Conservation (phyloP, 78 protist genomes). For the Dictyostelium discoideum region dicty_2.7 NC_007091.3:2983001-2983500, state of each 20-base stretch:
- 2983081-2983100: slow-evolving; percentile 57
- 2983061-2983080: slow-evolving; percentile 8
- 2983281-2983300: not conserved
- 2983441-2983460: no score
- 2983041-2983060: slow-evolving; percentile 27
- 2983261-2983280: not conserved
- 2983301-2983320: not conserved
- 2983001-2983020: slow-evolving; percentile 59
- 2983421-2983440: no score
- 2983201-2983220: slow-evolving; percentile 52
- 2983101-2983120: slow-evolving; percentile 55
- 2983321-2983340: not conserved
- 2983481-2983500: no score
- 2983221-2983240: slow-evolving; percentile 39
- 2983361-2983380: no score
- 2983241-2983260: slow-evolving; percentile 7
- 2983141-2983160: slow-evolving; percentile 18
- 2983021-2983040: slow-evolving; percentile 53
- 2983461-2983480: no score
- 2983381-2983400: no score
- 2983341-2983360: not conserved
- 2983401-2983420: no score
- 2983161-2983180: slow-evolving; percentile 29
- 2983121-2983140: slow-evolving; percentile 6
- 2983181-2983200: slow-evolving; percentile 45